A percentile compares a stretch with the other conserved stretches of the same genome.
Evolutionary conservation across 164 flowering plant genomes (phyloP).

Genomic region (Taxillus chinensis): DNA sequence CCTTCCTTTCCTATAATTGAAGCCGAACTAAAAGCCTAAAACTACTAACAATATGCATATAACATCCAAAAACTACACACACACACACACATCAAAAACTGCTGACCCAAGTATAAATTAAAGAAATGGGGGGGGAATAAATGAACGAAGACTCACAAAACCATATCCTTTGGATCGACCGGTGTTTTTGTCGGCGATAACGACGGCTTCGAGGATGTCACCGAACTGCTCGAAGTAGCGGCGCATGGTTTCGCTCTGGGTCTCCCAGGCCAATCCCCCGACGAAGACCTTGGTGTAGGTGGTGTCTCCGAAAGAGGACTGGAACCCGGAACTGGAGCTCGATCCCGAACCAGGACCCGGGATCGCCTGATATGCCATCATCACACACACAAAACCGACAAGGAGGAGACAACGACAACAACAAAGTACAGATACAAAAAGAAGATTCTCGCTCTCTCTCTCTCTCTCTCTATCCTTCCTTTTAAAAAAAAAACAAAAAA

Average conservation of each 20-base stretch:
- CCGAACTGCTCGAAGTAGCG: constrained; percentile 88
- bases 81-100: too few species aligned
- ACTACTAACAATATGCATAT: too few species aligned
- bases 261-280: constrained; percentile 99
- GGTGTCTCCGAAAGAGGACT: constrained; percentile 92
- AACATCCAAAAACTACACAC: too few species aligned
- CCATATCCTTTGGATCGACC: constrained; percentile 98
- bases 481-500: not conserved
- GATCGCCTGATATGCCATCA: constrained; percentile 57
- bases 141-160: constrained; percentile 64
- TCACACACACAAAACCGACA: constrained; percentile 1
- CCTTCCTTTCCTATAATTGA: too few species aligned
- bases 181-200: constrained; percentile 87
- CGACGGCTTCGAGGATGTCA: constrained; percentile 94
- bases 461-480: too few species aligned
- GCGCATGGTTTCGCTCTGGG: constrained; percentile 84
- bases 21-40: too few species aligned
- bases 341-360: constrained; percentile 57
- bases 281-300: constrained; percentile 92
- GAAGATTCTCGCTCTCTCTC: constrained; percentile 1
- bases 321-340: constrained; percentile 52
- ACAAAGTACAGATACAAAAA: not conserved
- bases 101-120: too few species aligned
- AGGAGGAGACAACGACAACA: not conserved
- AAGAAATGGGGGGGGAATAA: too few species aligned